Conservation (phyloP, 1,284 basidiomycete genomes). For the Cystobasidium sp. region DNA sequence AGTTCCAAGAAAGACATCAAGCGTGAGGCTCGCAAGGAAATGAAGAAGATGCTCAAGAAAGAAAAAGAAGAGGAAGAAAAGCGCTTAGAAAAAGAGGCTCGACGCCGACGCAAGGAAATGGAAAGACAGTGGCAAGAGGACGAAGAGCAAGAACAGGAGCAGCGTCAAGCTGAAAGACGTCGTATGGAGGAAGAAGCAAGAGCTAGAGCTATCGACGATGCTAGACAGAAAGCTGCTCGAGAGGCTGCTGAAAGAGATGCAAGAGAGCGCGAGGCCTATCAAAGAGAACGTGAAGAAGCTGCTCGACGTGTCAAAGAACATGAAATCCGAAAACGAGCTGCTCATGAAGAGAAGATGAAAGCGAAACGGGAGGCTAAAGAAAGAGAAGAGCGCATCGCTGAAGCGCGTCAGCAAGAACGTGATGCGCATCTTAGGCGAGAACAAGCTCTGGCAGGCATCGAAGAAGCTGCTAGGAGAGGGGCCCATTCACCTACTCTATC, state of each 20-base stretch:
- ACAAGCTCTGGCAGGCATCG: not conserved
- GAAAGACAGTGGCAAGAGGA: not conserved
- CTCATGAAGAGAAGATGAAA: too few species aligned
- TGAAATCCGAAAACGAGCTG: too few species aligned
- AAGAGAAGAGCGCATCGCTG: too few species aligned
- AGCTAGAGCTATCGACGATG: too few species aligned
- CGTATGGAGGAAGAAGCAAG: too few species aligned
- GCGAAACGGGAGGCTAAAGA: too few species aligned
- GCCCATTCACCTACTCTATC: not conserved
- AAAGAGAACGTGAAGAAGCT: too few species aligned
- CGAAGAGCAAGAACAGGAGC: constrained; percentile 3
- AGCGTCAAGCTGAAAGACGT: too few species aligned
- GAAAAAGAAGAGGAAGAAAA: constrained; percentile 11
- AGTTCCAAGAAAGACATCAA: constrained; percentile 7
- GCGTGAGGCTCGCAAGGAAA: constrained; percentile 1
- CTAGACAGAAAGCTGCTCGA: too few species aligned
- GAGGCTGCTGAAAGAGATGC: too few species aligned
- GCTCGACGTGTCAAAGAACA: too few species aligned
- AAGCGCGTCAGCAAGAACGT: not conserved
- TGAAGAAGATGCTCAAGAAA: constrained; percentile 7
- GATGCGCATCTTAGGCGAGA: not conserved
- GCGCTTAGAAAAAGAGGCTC: constrained; percentile 3
- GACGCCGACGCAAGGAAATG: not conserved
- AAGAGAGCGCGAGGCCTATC: too few species aligned
- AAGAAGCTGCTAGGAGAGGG: constrained; percentile 8